Base-by-base conservation (phyloP, 139 green algal species). In the Coccomyxa sp. region DNA sequence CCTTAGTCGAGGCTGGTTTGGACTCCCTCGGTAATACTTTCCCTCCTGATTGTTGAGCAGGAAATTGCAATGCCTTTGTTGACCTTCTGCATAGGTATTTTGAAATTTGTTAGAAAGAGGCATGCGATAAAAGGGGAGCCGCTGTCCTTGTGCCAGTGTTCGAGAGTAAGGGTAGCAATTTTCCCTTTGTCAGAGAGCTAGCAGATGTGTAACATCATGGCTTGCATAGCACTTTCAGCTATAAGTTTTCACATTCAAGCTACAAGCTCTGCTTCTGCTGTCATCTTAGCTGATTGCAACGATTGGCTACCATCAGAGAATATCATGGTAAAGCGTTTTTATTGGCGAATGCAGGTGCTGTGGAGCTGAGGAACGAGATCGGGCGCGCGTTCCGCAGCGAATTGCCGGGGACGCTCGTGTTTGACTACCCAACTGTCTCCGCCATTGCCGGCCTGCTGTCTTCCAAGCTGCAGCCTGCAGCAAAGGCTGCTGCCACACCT, bases 331-430 rank as follows among this genome's bases (percentile, higher is more conserved):
- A n/a, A n/a, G n/a, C n/a, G n/a, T n/a, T n/a, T n/a, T n/a, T n/a
- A n/a, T 51, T 51, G 38, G 3, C 38, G 7, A 51, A 83, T 97
- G 76, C 91, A 98, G 84, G 95, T 91, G 15, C 86, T 97, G 30
- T 97, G 32, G 95, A 98, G 91, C 88, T 98, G 67, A 87, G 92
- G 51, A 94, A 93, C 79, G 81, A 82, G 4, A 91, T 98, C n/a
- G 92, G 95, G 25, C 86, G 75, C 28, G 74, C 67, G 14, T 87
- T 94, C 79, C 84, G 81, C 21, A 27, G 94, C 16, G 85, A 92
- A n/a, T 85, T 95, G 66, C 90, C 92, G 0, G 82, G 83, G 38
- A 95, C 93, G 4, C 80, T 95, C 10, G 85, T 88, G 12, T 94
- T 95, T 83, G 93, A 96, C 87, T 94, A 94, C 82, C 93, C 93